Base-by-base conservation (phyloP, 306 rosid species). In the Purshia tridentata region DNA sequence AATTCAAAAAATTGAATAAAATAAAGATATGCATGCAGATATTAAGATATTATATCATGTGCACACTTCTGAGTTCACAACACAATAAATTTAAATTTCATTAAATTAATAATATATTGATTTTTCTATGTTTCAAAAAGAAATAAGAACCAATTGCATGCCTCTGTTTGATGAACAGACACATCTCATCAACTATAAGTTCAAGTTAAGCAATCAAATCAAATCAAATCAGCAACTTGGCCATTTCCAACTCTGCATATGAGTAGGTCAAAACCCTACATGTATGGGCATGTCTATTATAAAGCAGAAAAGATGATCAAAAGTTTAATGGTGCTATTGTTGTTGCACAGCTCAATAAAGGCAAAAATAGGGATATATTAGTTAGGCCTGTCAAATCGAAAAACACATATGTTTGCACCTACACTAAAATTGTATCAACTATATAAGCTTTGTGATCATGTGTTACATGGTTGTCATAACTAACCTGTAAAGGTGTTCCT, bases 401-500 rank as follows among this genome's bases (percentile, higher is more conserved):
- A 52, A 44, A 4, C 9, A 58, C 29, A 20, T 45, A 54, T 41
- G n/a, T 52, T 20, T 42, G 64, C 52, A 70, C 13, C 64, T 59
- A 55, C n/a, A 35, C 42, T n/a, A 35, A 12, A 35, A 14, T 6
- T 65, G 40, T 44, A 6, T 45, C 53, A 46, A 3, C 7, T 2
- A 15, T 8, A 50, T 15, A 20, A 44, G 11, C 5, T 47, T 70
- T 60, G 49, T 60, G 4, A 29, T 20, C 52, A 71, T 53, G 59
- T 52, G 72, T 69, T 40, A 83, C 18, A 75, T 29, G 72, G 69
- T 29, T 29, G 51, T 59, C 47, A 22, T 67, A 49, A 67, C 68
- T 15, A 61, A 91, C 98, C 98, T 94, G 98, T 76, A 94, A 84
- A 12, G 98, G 98, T 52, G 98, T 94, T 81, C 98, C 98, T 22